These are phyloP conservation scores for Xylaria hypoxylon DNA, from an alignment of 2,329 filamentous ascomycete genomes.

Conservation along the genomic window DNA sequence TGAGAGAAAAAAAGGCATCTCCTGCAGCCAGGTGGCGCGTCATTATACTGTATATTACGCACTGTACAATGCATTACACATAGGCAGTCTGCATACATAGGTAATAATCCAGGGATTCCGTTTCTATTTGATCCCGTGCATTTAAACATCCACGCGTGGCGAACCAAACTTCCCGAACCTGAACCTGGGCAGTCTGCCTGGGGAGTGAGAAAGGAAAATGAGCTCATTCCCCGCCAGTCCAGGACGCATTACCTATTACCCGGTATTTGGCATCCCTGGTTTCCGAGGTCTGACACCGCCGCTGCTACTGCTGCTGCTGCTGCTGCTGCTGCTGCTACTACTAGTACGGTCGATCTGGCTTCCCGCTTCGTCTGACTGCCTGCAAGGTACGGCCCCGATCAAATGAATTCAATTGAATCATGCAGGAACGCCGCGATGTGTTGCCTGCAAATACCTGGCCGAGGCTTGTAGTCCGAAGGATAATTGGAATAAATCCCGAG, in stretches of 20 bases:
- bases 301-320: background rate
- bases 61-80: conserved; percentile 1
- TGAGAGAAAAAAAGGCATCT: background rate
- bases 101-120: conserved; percentile 27
- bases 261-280: conserved; percentile 19
- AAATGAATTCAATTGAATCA: conserved; percentile 19
- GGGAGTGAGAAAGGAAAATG: conserved; percentile 7
- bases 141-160: conserved; percentile 27
- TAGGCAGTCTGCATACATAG: too few relatives aligned
- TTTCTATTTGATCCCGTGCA: conserved; percentile 9
- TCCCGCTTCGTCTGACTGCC: conserved; percentile 16
- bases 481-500: conserved; percentile 21
- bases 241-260: conserved; percentile 24
- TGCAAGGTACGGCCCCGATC: conserved; percentile 31
- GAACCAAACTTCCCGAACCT: conserved; percentile 36
- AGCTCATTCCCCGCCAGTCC: conserved; percentile 16
- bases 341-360: conserved; percentile 28
- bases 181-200: conserved; percentile 27
- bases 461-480: conserved; percentile 12
- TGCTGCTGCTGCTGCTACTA: background rate
- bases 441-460: conserved; percentile 6
- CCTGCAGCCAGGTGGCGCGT: conserved; percentile 16
- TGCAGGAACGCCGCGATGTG: conserved; percentile 20
- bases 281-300: conserved; percentile 2
- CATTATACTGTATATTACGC: conserved; percentile 19